These are phyloP conservation scores for Penicillium pancosmium DNA, from an alignment of 495 filamentous ascomycete genomes.

Conservation along the genomic window DNA sequence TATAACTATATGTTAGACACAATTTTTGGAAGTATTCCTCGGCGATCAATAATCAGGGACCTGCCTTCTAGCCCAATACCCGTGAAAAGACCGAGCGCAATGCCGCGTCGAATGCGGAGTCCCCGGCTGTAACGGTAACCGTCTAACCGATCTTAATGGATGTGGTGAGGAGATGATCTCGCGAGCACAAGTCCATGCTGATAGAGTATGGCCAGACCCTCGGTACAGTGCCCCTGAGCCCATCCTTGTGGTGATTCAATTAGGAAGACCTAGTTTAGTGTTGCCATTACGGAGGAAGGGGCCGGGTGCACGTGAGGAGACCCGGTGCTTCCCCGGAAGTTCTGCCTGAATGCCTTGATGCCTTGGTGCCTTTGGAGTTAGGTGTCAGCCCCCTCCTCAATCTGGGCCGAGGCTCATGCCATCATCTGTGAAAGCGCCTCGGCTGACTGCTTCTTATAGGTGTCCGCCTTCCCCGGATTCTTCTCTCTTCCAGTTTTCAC, in stretches of 20 bases:
- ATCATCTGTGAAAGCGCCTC: conserved; percentile 18
- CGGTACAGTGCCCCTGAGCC: conserved; percentile 6
- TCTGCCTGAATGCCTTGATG: not conserved
- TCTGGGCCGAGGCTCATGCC: conserved; percentile 24
- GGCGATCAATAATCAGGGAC: conserved; percentile 5
- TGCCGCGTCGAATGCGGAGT: conserved; percentile 11
- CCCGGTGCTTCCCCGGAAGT: not conserved
- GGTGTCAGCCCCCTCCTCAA: conserved; percentile 3
- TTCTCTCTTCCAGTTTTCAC: conserved; percentile 18
- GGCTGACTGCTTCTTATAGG: conserved; percentile 23
- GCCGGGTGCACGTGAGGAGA: conserved; percentile 20
- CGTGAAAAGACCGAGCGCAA: conserved; percentile 10
- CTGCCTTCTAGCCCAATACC: conserved; percentile 16
- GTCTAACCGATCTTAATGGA: conserved; percentile 11
- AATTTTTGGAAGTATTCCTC: not conserved
- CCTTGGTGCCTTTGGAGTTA: conserved; percentile 11
- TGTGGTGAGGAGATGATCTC: conserved; percentile 4
- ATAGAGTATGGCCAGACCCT: not conserved
- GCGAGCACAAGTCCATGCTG: conserved; percentile 1
- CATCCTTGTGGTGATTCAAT: conserved; percentile 13
- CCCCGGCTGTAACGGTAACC: conserved; percentile 13
- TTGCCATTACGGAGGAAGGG: not conserved
- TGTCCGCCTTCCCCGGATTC: conserved; percentile 27
- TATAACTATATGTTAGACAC: conserved; percentile 10
- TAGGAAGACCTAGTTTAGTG: not conserved